These are phyloP conservation scores for Pascua sp. DNA, from an alignment of 1,284 basidiomycete species.

Conservation along the genomic window DNA sequence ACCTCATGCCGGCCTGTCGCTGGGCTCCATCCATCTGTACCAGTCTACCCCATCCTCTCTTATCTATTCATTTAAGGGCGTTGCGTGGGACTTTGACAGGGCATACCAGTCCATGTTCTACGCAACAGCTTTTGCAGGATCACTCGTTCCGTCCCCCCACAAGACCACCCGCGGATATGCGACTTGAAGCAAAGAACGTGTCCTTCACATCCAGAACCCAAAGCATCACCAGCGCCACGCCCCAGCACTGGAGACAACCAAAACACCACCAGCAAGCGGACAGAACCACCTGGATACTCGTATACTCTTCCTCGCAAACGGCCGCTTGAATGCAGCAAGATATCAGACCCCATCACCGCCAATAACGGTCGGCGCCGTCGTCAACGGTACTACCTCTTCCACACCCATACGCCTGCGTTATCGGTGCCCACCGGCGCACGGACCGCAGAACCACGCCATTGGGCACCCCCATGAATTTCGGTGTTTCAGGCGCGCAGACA, in stretches of 20 bases:
- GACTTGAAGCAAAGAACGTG: constrained; percentile 66
- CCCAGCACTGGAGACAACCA: background rate
- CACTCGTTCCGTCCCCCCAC: constrained; percentile 3
- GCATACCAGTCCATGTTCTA: constrained; percentile 66
- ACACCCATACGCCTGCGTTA: too few relatives aligned
- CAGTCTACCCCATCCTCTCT: constrained; percentile 59
- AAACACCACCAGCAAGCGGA: background rate
- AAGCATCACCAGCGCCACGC: background rate
- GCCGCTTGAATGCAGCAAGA: too few relatives aligned
- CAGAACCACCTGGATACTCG: too few relatives aligned
- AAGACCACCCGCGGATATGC: constrained; percentile 49
- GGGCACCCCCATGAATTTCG: too few relatives aligned
- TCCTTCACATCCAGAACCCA: constrained; percentile 73
- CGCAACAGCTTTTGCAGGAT: constrained; percentile 44
- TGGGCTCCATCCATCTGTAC: constrained; percentile 73
- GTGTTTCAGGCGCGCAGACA: too few relatives aligned
- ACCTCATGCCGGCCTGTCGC: constrained; percentile 60
- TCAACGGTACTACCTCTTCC: too few relatives aligned
- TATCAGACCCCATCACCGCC: too few relatives aligned
- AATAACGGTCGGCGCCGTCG: too few relatives aligned
- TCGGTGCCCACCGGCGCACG: too few relatives aligned
- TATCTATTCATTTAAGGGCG: background rate
- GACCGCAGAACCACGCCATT: too few relatives aligned
- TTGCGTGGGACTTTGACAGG: constrained; percentile 48
- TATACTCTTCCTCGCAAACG: too few relatives aligned